Conservation (phyloP, 2,329 filamentous ascomycete genomes). For the Fusarium sp. region DNA sequence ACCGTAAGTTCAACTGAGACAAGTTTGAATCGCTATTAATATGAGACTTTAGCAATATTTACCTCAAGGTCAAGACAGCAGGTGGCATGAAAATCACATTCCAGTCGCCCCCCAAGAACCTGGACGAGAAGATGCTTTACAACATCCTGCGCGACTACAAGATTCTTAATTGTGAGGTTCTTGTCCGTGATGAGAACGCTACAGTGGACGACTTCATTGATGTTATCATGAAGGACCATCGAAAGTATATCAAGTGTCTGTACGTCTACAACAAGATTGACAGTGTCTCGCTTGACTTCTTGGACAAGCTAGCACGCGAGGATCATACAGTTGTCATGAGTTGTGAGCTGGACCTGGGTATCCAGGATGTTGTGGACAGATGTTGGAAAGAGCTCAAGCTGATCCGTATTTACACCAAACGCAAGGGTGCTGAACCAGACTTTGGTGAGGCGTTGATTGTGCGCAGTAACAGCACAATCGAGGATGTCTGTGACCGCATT, state of each 20-base stretch:
- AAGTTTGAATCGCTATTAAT: conserved; percentile 21
- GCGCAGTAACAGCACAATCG: conserved; percentile 84
- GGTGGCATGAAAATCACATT: conserved; percentile 99
- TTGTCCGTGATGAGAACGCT: conserved; percentile 92
- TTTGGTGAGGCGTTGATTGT: conserved; percentile 95
- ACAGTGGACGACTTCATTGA: conserved; percentile 99
- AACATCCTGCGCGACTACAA: conserved; percentile 99
- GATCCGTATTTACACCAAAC: conserved; percentile 95
- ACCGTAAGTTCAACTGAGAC: conserved; percentile 66
- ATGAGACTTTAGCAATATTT: conserved; percentile 78
- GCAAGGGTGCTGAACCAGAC: conserved; percentile 89
- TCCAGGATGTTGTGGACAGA: conserved; percentile 91
- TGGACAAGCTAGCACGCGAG: conserved; percentile 91
- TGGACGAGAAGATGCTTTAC: conserved; percentile 98
- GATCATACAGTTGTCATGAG: conserved; percentile 96
- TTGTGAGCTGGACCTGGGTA: conserved; percentile 93
- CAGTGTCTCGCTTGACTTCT: conserved; percentile 89
- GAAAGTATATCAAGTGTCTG: conserved; percentile 93
- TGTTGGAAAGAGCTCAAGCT: conserved; percentile 94
- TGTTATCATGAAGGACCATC: conserved; percentile 98
- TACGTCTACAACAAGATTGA: conserved; percentile 99
- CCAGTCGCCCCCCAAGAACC: conserved; percentile 83
- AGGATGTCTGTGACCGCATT: conserved; percentile 96
- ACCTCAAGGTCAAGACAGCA: conserved; percentile 93
- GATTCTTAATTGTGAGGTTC: conserved; percentile 95